These are phyloP conservation scores for Simmondsia chinensis DNA, from an alignment of 148 eudicot genomes.

Conservation along the genomic window DNA sequence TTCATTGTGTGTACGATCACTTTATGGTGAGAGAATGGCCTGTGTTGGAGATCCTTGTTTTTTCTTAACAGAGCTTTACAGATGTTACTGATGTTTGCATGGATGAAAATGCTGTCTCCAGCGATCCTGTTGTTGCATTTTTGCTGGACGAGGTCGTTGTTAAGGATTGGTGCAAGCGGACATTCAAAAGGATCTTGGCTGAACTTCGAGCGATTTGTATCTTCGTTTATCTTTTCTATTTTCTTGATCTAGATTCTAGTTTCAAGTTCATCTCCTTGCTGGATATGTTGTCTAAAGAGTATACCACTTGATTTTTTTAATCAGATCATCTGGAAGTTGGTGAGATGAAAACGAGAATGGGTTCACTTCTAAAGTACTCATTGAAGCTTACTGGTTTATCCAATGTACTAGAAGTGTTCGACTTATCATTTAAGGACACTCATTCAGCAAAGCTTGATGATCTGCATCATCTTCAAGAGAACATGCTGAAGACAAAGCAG, in stretches of 20 bases:
- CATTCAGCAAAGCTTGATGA: constrained; percentile 81
- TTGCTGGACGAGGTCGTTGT: constrained; percentile 97
- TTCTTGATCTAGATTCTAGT: not conserved
- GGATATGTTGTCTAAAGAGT: not conserved
- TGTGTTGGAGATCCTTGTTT: constrained; percentile 7
- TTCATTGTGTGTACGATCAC: not conserved
- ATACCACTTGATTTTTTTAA: constrained; percentile 33
- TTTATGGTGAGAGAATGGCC: not conserved
- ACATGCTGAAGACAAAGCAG: constrained; percentile 86
- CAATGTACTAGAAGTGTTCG: constrained; percentile 78
- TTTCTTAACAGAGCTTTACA: constrained; percentile 50
- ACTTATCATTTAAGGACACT: constrained; percentile 70
- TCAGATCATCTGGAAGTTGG: constrained; percentile 41
- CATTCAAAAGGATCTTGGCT: constrained; percentile 42
- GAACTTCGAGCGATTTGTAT: constrained; percentile 75
- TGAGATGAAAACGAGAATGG: constrained; percentile 45
- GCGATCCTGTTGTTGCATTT: constrained; percentile 90
- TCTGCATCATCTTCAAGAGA: constrained; percentile 72
- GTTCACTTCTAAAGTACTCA: constrained; percentile 40
- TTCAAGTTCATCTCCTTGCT: constrained; percentile 1
- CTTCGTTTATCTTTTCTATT: constrained; percentile 20
- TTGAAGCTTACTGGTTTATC: constrained; percentile 60
- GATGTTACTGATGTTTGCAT: constrained; percentile 98
- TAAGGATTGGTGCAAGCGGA: constrained; percentile 94
- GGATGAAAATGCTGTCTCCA: constrained; percentile 98